Base-by-base conservation (phyloP, 176 grass and related monocot species). In the Poa pratensis region DNA sequence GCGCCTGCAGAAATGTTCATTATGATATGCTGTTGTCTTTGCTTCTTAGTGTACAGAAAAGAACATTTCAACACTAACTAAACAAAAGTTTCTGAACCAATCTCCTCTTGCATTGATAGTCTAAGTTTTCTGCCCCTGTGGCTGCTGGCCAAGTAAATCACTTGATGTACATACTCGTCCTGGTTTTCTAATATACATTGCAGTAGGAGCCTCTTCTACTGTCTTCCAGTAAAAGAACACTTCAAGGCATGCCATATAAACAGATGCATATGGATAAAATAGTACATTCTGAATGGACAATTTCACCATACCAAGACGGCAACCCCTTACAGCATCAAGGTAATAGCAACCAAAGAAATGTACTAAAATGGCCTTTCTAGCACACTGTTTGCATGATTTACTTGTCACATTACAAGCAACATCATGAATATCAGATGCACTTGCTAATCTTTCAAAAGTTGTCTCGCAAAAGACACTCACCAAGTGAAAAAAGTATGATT, bases 1-100 rank as follows among this genome's bases (percentile, higher is more conserved):
- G 73, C 94, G 88, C 88, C 97, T 99, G 86, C 80, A 84, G 34
- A 65, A 87, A 82, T 79, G 34, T 82, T 23, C 42, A 88, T 69
- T 76, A 82, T 42, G 53, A 14, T 17, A 61, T 86, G 22, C 3
- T 19, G 10, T 62, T 80, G 72, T 61, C 51, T 59, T 69, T 71
- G 12, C 30, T 81, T 54, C 79, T 52, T 22, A 67, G 20, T 24
- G 46, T 69, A 16, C 17, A 64, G 59, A 64, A 65, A 68, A 23
- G 46, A 81, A 81, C 30, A 69, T 37, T 60, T 69, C 42, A 63
- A 70, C 19, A 80, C 17, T 12, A 39, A 84, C 52, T 22, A 66
- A 89, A 82, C 26, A 64, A 62, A 53, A 69, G 26, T 5, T 64
- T 64, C 5, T 73, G 69, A 73, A 48, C 42, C 12, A 9, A 73